Conservation (phyloP, 2,329 filamentous ascomycete genomes). For the Ceratocystis huliohia region DNA sequence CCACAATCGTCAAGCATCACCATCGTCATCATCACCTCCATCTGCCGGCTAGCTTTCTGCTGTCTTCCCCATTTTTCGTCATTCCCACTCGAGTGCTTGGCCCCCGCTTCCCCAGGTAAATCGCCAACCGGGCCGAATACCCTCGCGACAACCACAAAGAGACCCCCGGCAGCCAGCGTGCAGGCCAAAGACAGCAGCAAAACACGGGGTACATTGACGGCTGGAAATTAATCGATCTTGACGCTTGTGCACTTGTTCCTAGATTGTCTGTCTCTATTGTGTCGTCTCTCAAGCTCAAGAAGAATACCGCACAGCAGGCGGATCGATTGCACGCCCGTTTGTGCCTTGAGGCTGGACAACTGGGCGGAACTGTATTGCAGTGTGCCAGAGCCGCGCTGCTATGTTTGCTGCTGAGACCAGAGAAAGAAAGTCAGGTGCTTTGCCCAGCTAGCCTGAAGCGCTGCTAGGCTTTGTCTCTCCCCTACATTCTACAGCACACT, state of each 20-base stretch:
- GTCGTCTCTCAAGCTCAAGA: no score
- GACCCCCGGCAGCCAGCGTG: background rate
- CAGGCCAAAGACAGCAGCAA: background rate
- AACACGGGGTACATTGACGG: slow-evolving; percentile 13
- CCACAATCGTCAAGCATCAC: background rate
- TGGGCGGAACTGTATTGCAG: no score
- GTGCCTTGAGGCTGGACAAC: no score
- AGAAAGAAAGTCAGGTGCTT: background rate
- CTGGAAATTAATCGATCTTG: background rate
- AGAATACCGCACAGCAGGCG: no score
- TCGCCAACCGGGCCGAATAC: slow-evolving; percentile 18
- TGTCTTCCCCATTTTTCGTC: background rate
- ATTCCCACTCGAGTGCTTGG: background rate
- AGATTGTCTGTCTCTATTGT: no score
- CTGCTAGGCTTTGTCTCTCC: background rate
- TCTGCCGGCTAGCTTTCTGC: background rate
- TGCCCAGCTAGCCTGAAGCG: background rate
- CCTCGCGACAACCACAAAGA: slow-evolving; percentile 10
- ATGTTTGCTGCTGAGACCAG: no score
- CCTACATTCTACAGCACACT: background rate
- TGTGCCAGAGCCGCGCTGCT: no score
- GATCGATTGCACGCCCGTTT: no score
- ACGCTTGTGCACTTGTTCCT: background rate
- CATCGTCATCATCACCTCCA: slow-evolving; percentile 4
- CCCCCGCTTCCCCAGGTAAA: slow-evolving; percentile 19